Evolutionary conservation across 169 alveolate species (phyloP).

Genomic region (Cryptosporidium bovis): DNA sequence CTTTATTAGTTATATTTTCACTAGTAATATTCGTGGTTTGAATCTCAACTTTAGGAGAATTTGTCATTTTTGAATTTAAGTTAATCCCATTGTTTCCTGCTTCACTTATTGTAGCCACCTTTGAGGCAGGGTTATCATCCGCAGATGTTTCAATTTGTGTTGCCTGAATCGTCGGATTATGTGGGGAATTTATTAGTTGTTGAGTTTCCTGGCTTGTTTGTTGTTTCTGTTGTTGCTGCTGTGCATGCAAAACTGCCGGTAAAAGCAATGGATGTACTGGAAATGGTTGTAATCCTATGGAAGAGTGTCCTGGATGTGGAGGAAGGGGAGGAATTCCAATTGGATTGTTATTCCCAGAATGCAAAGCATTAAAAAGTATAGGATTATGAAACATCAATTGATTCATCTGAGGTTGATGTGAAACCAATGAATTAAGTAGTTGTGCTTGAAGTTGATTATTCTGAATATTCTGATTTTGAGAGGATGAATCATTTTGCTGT

Average conservation of each 20-base stretch:
- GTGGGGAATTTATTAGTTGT: neutral
- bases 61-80: neutral
- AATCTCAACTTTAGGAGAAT: neutral
- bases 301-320: slow-evolving; percentile 5
- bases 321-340: slow-evolving; percentile 22
- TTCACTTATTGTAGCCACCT: neutral
- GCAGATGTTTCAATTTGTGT: neutral
- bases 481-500: slow-evolving; percentile 1
- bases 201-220: neutral
- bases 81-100: neutral
- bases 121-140: neutral
- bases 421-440: slow-evolving; percentile 5
- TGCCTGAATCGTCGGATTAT: neutral
- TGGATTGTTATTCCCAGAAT: slow-evolving; percentile 27
- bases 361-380: slow-evolving; percentile 13
- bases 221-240: slow-evolving; percentile 29
- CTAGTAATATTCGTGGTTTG: neutral
- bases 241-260: slow-evolving; percentile 54
- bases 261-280: slow-evolving; percentile 43
- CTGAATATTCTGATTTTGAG: neutral
- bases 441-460: slow-evolving; percentile 23
- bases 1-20: neutral
- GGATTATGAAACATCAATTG: slow-evolving; percentile 60
- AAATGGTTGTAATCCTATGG: slow-evolving; percentile 40
- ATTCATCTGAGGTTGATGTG: slow-evolving; percentile 39